phyloP scores from a whole-genome alignment of 129 eudicot genomes.

The Pittosporum tobira region DNA sequence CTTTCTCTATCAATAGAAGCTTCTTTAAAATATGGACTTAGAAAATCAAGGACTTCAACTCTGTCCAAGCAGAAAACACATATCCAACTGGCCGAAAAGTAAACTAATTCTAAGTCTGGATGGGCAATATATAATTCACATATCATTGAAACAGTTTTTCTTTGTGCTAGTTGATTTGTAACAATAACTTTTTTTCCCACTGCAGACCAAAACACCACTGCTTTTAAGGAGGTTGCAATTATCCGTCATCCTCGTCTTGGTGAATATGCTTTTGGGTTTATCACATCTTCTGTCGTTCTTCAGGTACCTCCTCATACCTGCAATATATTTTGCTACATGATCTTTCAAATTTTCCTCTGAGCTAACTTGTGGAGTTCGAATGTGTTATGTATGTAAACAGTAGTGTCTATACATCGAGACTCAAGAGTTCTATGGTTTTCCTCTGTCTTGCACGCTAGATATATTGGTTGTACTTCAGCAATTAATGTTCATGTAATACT shows the following conservation, averaged over 20 bases:
- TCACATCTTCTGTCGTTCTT: slow-evolving; percentile 71
- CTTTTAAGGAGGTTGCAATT: slow-evolving; percentile 88
- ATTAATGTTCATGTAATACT: background rate
- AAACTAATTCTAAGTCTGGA: no score
- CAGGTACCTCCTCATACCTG: slow-evolving; percentile 71
- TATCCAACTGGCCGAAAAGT: no score
- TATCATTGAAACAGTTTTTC: background rate
- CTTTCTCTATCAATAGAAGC: no score
- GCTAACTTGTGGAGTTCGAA: background rate
- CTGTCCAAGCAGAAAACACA: no score
- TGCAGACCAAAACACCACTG: slow-evolving; percentile 69
- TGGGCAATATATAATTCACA: no score
- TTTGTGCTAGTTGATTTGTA: background rate
- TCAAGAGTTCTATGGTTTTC: background rate
- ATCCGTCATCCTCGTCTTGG: slow-evolving; percentile 89
- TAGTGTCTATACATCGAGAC: background rate
- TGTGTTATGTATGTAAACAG: background rate
- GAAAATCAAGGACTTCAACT: no score
- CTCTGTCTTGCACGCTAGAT: background rate
- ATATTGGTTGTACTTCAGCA: background rate
- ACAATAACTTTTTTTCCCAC: slow-evolving; percentile 1
- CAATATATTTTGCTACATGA: background rate
- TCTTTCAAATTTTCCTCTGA: background rate
- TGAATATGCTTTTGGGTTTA: slow-evolving; percentile 84
- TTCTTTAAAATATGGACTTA: no score